Evolutionary conservation across 2,329 filamentous ascomycete genomes (phyloP).

Genomic region (Fusarium mexicanum): DNA sequence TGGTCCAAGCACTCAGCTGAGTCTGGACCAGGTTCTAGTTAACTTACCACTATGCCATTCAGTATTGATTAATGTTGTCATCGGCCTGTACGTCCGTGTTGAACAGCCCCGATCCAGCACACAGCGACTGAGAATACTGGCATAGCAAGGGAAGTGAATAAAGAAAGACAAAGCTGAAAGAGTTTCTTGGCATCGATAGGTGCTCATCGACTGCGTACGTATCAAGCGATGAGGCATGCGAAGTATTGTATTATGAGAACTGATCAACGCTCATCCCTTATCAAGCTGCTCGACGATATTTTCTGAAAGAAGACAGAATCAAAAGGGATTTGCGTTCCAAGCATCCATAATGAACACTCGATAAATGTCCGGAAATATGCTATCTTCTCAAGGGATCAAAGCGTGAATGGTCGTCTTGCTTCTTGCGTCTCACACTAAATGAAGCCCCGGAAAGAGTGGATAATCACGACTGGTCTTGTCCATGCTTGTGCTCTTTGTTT

Average conservation of each 20-base stretch:
- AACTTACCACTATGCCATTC: not conserved
- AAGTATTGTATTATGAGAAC: constrained; percentile 1
- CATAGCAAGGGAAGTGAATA: constrained; percentile 6
- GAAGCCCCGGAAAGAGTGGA: not conserved
- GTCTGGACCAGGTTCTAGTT: constrained; percentile 34
- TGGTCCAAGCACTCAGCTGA: constrained; percentile 42
- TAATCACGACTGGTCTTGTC: not conserved
- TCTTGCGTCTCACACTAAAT: not conserved
- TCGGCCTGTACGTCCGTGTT: constrained; percentile 5
- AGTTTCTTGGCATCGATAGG: constrained; percentile 9
- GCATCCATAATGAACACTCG: not conserved
- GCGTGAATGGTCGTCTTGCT: not conserved
- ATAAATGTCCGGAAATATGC: not conserved
- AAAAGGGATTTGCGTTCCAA: constrained; percentile 1
- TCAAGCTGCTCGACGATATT: not conserved
- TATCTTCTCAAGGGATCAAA: not conserved
- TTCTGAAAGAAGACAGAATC: not conserved
- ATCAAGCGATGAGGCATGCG: not conserved
- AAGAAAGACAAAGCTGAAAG: not conserved
- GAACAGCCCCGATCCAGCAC: constrained; percentile 15
- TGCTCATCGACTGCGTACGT: not conserved
- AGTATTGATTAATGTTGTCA: constrained; percentile 10
- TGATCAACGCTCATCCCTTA: not conserved
- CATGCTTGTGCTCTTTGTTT: not conserved
- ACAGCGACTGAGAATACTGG: constrained; percentile 3